These are phyloP conservation scores for Penicillium hesseltinei DNA, from an alignment of 2,329 filamentous ascomycete genomes.

Conservation along the genomic window DNA sequence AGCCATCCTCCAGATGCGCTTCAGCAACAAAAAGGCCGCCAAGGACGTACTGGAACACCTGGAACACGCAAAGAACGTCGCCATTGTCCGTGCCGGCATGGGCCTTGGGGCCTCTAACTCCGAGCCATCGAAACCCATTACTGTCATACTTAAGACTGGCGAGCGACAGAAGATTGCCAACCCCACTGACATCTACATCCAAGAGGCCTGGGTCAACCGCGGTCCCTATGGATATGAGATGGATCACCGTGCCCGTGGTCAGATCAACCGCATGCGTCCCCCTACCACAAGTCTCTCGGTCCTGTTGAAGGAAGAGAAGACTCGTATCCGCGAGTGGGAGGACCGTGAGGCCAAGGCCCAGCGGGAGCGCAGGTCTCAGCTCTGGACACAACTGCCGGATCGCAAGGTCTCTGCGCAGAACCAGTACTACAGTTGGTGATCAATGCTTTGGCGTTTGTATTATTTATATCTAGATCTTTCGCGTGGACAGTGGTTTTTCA, in stretches of 20 bases:
- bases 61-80: slow-evolving; percentile 75
- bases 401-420: slow-evolving; percentile 78
- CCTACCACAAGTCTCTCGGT: slow-evolving; percentile 76
- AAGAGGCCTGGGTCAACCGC: slow-evolving; percentile 88
- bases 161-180: slow-evolving; percentile 69
- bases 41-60: slow-evolving; percentile 76
- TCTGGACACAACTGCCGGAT: slow-evolving; percentile 87
- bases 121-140: slow-evolving; percentile 44
- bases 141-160: slow-evolving; percentile 73
- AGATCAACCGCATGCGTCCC: slow-evolving; percentile 64
- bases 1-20: slow-evolving; percentile 90
- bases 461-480: slow-evolving; percentile 27
- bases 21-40: slow-evolving; percentile 90
- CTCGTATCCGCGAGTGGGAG: slow-evolving; percentile 74
- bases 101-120: slow-evolving; percentile 54
- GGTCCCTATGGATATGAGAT: slow-evolving; percentile 61
- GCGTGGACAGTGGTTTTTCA: slow-evolving; percentile 19
- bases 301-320: slow-evolving; percentile 89
- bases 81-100: slow-evolving; percentile 80
- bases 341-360: slow-evolving; percentile 75
- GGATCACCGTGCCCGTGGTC: slow-evolving; percentile 74
- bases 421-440: slow-evolving; percentile 88
- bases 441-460: slow-evolving; percentile 31
- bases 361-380: slow-evolving; percentile 70
- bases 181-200: slow-evolving; percentile 80